Percentiles rank a stretch among this genome's conserved stretches.
These are phyloP conservation scores for Picea abies DNA, from an alignment of 83 land plant species.

Conservation along the genomic window DNA sequence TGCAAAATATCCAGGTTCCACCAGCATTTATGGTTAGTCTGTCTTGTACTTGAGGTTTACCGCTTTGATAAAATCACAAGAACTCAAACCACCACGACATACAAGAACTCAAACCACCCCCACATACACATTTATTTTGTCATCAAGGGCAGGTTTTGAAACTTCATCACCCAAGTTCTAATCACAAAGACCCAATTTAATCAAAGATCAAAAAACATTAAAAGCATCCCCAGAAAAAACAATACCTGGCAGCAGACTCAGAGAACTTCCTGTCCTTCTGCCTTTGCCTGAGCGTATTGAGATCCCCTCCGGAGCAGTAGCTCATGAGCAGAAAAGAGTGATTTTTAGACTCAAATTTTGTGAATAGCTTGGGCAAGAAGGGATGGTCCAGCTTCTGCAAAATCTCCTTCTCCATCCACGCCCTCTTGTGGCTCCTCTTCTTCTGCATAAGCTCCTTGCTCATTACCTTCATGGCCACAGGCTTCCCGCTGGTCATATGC, in stretches of 20 bases:
- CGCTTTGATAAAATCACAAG: too few species aligned
- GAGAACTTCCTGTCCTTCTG: slow-evolving; percentile 17
- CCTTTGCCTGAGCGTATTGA: slow-evolving; percentile 18
- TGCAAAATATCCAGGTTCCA: too few species aligned
- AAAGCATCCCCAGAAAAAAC: too few species aligned
- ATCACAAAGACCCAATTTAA: too few species aligned
- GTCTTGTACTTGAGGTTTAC: too few species aligned
- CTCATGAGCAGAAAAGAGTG: slow-evolving; percentile 15
- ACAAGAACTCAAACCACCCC: too few species aligned
- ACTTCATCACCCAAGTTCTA: too few species aligned
- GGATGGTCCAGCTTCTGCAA: slow-evolving; percentile 16
- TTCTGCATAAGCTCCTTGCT: slow-evolving; percentile 11
- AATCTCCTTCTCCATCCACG: slow-evolving; percentile 14
- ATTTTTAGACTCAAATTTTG: slow-evolving; percentile 21
- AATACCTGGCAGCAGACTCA: slow-evolving; percentile 16
- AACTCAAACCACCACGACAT: too few species aligned
- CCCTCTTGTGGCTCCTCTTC: slow-evolving; percentile 18
- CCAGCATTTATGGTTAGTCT: too few species aligned
- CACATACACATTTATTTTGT: too few species aligned
- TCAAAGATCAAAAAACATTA: too few species aligned
- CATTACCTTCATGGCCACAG: slow-evolving; percentile 13
- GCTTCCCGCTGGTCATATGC: background rate
- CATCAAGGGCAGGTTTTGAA: too few species aligned
- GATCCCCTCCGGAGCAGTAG: slow-evolving; percentile 24
- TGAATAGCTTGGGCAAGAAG: slow-evolving; percentile 13